Base-by-base conservation (phyloP, 2,329 filamentous ascomycete species). In the Pseudocercospora cruenta region DNA sequence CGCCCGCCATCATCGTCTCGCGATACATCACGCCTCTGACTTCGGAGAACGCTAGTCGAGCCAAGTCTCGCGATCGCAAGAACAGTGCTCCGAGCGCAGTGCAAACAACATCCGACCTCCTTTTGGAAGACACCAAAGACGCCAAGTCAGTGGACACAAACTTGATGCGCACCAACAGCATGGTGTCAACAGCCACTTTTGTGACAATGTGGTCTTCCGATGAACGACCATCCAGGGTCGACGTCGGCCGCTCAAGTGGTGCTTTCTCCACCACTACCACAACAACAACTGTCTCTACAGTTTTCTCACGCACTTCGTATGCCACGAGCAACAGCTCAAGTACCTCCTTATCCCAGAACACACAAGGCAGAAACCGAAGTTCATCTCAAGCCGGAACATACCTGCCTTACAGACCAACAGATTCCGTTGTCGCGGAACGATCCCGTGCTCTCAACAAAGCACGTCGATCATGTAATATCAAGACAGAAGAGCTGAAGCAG, bases 1-100 rank as follows among this genome's bases (percentile, higher is more conserved):
- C 74, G 4, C 75, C 76, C 9, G 66, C 71, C 9, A 77, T 78
- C n/a, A 70, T 77, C 1, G 72, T 78, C 8, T 76, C 75, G 16
- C 71, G 75, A 4, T 76, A 77, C 63, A 72, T 77, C 58, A 78
- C 77, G 5, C 74, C 75, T 1, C 59, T 70, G 8, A 63, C 57
- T 22, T 60, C 69, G 4, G 72, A 74, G 36, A 67, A 67, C 31
- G 71, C 65, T 3, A 62, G 68, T 9, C 61, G 65, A 8, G 62
- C 65, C n/a, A 43, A 39, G 55, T 36, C 28, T 24, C 55, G 55
- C 14, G 55, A 58, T 24, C 55, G 55, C 19, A 19, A 43, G 55
- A 68, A 68, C 49, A 67, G 58, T 39, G 65, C 66, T n/a, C 54
- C 47, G 3, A 65, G 65, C 31, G 69, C 59, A 28, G 55, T 55